Evolutionary conservation across 1,139 yeast genomes (phyloP).

Genomic region (Blastobotrys serpentis): DNA sequence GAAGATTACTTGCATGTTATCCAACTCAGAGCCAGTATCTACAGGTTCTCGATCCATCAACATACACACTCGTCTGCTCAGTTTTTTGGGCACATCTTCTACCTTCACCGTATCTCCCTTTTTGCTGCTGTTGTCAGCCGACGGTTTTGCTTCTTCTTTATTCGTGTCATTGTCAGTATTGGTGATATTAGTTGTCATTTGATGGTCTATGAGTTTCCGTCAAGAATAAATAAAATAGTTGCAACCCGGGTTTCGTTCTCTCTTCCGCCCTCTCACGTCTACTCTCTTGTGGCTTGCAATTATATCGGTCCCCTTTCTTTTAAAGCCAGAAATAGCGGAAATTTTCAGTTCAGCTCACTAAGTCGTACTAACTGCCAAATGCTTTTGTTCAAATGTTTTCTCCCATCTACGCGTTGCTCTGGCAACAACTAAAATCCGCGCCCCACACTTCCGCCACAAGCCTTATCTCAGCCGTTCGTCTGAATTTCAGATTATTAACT

Average conservation of each 20-base stretch:
- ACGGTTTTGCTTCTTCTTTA: background rate
- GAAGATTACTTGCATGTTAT: slow-evolving; percentile 26
- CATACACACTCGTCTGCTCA: slow-evolving; percentile 10
- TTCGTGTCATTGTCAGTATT: background rate
- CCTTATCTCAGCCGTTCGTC: too few relatives aligned
- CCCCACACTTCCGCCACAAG: background rate
- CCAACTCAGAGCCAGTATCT: slow-evolving; percentile 9
- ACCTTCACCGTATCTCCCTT: background rate
- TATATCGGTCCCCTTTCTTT: background rate
- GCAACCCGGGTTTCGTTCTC: too few relatives aligned
- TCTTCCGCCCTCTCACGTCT: too few relatives aligned
- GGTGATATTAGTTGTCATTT: background rate
- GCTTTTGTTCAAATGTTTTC: slow-evolving; percentile 3
- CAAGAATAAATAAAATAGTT: background rate
- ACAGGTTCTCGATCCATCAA: slow-evolving; percentile 12
- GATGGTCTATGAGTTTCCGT: background rate
- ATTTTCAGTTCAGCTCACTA: too few relatives aligned
- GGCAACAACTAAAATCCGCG: background rate
- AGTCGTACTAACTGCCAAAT: too few relatives aligned
- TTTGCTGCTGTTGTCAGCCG: background rate
- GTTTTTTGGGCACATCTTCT: background rate
- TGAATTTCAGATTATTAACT: too few relatives aligned
- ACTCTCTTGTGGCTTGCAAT: background rate
- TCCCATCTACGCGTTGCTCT: background rate
- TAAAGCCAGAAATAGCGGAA: too few relatives aligned